Conservation (phyloP, 2,329 filamentous ascomycete species). For the Penicillium janthinellum region DNA sequence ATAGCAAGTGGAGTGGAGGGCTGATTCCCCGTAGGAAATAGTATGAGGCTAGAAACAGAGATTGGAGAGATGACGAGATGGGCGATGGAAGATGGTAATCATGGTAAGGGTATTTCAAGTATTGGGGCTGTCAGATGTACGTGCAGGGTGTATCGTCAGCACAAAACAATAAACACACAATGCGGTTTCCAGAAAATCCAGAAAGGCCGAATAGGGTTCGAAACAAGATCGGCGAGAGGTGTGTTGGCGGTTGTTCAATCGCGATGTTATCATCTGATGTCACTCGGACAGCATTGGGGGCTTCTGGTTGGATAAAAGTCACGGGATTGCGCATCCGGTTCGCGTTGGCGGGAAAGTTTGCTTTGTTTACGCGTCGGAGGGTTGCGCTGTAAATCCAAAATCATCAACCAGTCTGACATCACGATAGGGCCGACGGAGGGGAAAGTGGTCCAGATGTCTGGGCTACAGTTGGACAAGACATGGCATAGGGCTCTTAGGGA, state of each 20-base stretch:
- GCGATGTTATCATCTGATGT: conserved; percentile 8
- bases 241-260: neutral
- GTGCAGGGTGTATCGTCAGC: neutral
- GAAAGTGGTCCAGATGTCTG: conserved; percentile 1
- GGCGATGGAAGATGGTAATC: neutral
- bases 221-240: neutral
- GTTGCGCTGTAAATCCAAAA: neutral
- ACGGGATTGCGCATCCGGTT: conserved; percentile 30
- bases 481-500: conserved; percentile 3
- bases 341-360: conserved; percentile 18
- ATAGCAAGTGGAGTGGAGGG: neutral
- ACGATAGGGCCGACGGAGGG: conserved; percentile 10
- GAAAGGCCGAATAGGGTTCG: neutral
- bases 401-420: conserved; percentile 21
- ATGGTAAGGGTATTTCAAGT: conserved; percentile 24
- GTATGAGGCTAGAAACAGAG: neutral
- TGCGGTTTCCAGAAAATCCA: neutral
- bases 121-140: conserved; percentile 6
- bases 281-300: neutral
- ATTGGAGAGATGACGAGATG: neutral
- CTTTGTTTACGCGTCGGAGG: conserved; percentile 26
- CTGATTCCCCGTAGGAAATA: neutral
- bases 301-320: conserved; percentile 22
- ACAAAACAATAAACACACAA: conserved; percentile 1
- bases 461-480: neutral